phyloP scores from a whole-genome alignment of 306 rosid genomes.

The Lotus japonicus region DNA sequence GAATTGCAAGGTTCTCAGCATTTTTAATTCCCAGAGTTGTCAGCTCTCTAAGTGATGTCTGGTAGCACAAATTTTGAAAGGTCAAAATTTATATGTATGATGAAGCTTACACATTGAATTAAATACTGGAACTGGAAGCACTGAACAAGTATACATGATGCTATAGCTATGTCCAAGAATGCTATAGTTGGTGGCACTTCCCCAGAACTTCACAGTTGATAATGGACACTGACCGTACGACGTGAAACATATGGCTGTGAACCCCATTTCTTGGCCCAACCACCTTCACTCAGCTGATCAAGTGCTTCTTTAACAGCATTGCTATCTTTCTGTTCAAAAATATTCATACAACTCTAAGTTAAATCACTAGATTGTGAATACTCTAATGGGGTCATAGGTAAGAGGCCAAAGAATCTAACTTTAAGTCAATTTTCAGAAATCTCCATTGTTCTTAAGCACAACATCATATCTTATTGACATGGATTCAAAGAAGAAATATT shows the following conservation, averaged over 20 bases:
- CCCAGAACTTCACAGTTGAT: conserved; percentile 40
- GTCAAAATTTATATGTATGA: conserved; percentile 22
- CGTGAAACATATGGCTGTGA: conserved; percentile 93
- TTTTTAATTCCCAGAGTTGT: conserved; percentile 82
- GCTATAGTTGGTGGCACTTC: conserved; percentile 32
- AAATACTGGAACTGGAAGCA: conserved; percentile 6
- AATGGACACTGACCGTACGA: conserved; percentile 86
- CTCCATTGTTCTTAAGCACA: not conserved
- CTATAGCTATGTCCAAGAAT: not conserved
- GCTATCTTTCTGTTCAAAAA: conserved; percentile 66
- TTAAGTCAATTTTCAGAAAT: not conserved
- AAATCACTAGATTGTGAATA: not conserved
- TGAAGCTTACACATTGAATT: not conserved
- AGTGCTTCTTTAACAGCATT: conserved; percentile 72
- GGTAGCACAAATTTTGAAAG: conserved; percentile 27
- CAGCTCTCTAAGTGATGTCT: conserved; percentile 84
- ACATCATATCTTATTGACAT: not conserved
- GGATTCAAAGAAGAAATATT: not conserved
- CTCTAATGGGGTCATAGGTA: not conserved
- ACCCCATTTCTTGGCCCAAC: conserved; percentile 98
- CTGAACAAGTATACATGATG: conserved; percentile 27
- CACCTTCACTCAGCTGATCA: conserved; percentile 64
- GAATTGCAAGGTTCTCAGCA: conserved; percentile 92
- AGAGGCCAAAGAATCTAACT: not conserved
- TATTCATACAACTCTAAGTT: not conserved